These are phyloP conservation scores for Yarrowia osloensis DNA, from an alignment of 805 yeast genomes.

Conservation along the genomic window DNA sequence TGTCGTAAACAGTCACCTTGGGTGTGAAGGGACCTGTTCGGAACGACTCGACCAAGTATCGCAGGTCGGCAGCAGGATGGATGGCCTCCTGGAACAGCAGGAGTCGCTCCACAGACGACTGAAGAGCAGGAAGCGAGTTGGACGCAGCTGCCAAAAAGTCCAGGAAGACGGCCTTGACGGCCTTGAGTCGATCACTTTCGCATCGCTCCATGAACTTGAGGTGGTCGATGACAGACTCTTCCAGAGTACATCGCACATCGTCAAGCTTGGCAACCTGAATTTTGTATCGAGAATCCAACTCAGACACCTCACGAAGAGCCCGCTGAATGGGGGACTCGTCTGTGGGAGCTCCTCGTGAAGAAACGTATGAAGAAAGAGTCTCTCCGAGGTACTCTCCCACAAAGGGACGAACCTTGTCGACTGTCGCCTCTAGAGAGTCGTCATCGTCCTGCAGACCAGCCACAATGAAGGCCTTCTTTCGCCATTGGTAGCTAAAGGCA, in stretches of 20 bases:
- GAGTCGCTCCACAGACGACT: constrained; percentile 60
- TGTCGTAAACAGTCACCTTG: constrained; percentile 70
- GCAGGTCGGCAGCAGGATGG: constrained; percentile 67
- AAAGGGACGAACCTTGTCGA: constrained; percentile 33
- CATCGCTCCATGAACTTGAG: constrained; percentile 77
- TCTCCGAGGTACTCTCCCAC: constrained; percentile 42
- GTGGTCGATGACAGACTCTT: constrained; percentile 70
- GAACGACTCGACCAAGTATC: constrained; percentile 64
- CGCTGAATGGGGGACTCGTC: constrained; percentile 57
- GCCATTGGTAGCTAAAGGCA: constrained; percentile 80
- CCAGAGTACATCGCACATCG: constrained; percentile 66
- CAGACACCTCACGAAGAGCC: constrained; percentile 57
- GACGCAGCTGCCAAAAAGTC: constrained; percentile 71
- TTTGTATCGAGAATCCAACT: constrained; percentile 59
- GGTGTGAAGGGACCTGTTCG: constrained; percentile 77
- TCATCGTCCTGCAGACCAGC: constrained; percentile 44
- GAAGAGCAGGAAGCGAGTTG: constrained; percentile 58
- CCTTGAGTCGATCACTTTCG: constrained; percentile 74
- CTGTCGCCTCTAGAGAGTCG: constrained; percentile 30
- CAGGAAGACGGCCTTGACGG: constrained; percentile 70
- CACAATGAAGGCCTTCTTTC: constrained; percentile 61
- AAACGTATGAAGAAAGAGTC: constrained; percentile 38
- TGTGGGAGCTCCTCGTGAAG: constrained; percentile 37
- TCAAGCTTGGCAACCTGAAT: constrained; percentile 62
- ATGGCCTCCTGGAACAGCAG: constrained; percentile 68